These are phyloP conservation scores for Trichocladium uniseriatum DNA, from an alignment of 495 filamentous ascomycete species.

Conservation along the genomic window DNA sequence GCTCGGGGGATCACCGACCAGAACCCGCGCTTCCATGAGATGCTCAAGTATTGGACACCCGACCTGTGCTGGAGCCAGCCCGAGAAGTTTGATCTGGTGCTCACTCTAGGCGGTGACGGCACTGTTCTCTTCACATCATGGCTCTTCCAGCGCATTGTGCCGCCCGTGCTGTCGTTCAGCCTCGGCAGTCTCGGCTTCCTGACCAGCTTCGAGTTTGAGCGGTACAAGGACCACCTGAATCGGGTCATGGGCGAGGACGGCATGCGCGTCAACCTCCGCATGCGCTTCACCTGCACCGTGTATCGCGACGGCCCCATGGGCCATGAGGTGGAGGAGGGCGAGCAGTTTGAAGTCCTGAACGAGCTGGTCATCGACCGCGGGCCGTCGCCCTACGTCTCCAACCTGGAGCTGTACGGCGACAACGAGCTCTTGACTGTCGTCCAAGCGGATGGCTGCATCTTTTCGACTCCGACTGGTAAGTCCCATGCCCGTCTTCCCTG, in stretches of 20 bases:
- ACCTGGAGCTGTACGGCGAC: conserved; percentile 88
- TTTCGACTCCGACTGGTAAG: conserved; percentile 84
- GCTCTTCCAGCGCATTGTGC: conserved; percentile 89
- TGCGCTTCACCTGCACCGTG: conserved; percentile 96
- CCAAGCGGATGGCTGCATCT: conserved; percentile 94
- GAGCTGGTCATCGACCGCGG: conserved; percentile 96
- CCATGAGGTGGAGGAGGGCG: conserved; percentile 56
- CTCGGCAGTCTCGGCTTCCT: conserved; percentile 85
- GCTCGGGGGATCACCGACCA: conserved; percentile 60
- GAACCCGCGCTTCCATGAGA: conserved; percentile 60
- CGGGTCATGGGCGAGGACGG: conserved; percentile 82
- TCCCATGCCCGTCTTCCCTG: neutral
- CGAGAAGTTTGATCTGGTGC: conserved; percentile 84
- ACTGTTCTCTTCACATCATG: conserved; percentile 88
- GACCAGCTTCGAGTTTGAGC: conserved; percentile 82
- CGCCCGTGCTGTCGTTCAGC: conserved; percentile 80
- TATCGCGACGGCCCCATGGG: conserved; percentile 50
- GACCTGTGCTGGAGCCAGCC: conserved; percentile 85
- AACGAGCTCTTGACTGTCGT: conserved; percentile 88
- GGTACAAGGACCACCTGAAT: conserved; percentile 72
- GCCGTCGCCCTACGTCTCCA: conserved; percentile 93
- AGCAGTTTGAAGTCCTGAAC: conserved; percentile 93
- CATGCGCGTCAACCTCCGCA: conserved; percentile 89
- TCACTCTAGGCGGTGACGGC: conserved; percentile 87
- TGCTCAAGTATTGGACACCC: conserved; percentile 89